Conservation (phyloP, 495 filamentous ascomycete species). For the Aspergillus biplanus region DNA sequence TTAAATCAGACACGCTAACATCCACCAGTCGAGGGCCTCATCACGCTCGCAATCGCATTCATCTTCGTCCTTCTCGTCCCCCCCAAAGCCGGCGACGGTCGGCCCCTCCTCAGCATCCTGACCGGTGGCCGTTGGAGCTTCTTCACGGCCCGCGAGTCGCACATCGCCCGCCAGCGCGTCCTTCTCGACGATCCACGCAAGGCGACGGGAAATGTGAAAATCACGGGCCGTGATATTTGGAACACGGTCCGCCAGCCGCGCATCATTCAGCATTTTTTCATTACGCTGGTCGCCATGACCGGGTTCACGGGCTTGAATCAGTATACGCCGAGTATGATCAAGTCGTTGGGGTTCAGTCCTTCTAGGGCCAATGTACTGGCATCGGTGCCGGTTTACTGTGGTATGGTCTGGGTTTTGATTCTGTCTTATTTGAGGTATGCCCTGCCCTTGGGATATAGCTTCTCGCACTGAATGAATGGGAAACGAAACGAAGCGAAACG, state of each 20-base stretch:
- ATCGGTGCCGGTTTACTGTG: constrained; percentile 52
- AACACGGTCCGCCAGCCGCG: constrained; percentile 42
- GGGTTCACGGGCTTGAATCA: constrained; percentile 47
- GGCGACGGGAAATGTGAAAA: constrained; percentile 42
- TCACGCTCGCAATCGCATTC: constrained; percentile 55
- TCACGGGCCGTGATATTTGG: constrained; percentile 46
- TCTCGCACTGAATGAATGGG: constrained; percentile 1
- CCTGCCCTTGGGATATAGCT: constrained; percentile 13
- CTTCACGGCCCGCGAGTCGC: constrained; percentile 47
- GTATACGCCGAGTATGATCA: constrained; percentile 46
- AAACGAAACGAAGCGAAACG: background rate
- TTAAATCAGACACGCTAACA: no score
- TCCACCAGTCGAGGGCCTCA: constrained; percentile 48
- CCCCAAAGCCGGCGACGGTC: constrained; percentile 40
- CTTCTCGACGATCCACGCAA: constrained; percentile 51
- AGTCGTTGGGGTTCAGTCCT: constrained; percentile 47
- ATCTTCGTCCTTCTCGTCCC: constrained; percentile 56
- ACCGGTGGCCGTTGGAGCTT: constrained; percentile 45
- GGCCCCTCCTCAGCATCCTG: constrained; percentile 36
- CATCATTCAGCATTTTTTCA: constrained; percentile 39
- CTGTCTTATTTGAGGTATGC: constrained; percentile 45
- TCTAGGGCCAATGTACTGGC: constrained; percentile 55
- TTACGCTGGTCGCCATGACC: constrained; percentile 53
- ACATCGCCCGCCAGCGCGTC: constrained; percentile 46
- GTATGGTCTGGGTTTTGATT: constrained; percentile 46